A percentile compares a stretch with the other conserved stretches of the same genome.
Conservation (phyloP, 371 early-diverging fungal genomes). For the Entomophthora muscae region DNA sequence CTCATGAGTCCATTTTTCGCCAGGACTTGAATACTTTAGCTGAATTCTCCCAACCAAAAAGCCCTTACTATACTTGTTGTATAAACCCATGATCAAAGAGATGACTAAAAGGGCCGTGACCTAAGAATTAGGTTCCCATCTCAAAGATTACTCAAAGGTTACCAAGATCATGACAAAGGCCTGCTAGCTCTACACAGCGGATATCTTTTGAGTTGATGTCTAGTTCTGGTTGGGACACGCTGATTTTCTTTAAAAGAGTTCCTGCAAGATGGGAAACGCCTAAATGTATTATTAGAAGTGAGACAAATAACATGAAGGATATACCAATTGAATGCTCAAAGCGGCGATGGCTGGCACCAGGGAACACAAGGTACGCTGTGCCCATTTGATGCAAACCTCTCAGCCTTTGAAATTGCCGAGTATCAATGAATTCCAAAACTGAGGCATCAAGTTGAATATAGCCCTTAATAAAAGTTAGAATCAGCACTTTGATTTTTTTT, state of each 20-base stretch:
- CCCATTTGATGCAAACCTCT: constrained; percentile 81
- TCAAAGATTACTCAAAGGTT: constrained; percentile 8
- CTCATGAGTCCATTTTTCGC: constrained; percentile 72
- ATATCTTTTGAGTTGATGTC: constrained; percentile 58
- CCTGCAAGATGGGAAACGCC: constrained; percentile 73
- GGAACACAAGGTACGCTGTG: constrained; percentile 75
- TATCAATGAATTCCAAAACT: constrained; percentile 67
- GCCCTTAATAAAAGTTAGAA: constrained; percentile 22
- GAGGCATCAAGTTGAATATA: constrained; percentile 53
- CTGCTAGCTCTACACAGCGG: constrained; percentile 76
- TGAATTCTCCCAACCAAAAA: background rate
- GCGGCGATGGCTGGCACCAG: constrained; percentile 81
- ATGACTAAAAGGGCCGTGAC: constrained; percentile 90
- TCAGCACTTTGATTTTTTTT: too few species aligned
- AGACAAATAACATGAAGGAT: background rate
- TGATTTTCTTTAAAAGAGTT: constrained; percentile 44
- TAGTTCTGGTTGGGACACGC: constrained; percentile 59
- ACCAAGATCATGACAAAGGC: constrained; percentile 89
- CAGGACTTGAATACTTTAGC: constrained; percentile 23
- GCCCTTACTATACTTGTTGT: constrained; percentile 27
- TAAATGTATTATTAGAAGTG: constrained; percentile 11
- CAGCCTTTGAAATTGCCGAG: constrained; percentile 81
- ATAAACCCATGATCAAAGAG: constrained; percentile 82
- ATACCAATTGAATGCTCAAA: constrained; percentile 79
- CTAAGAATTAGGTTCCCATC: too few species aligned